Conservation (phyloP, 2,329 filamentous ascomycete genomes). For the Diaporthe sp. region DNA sequence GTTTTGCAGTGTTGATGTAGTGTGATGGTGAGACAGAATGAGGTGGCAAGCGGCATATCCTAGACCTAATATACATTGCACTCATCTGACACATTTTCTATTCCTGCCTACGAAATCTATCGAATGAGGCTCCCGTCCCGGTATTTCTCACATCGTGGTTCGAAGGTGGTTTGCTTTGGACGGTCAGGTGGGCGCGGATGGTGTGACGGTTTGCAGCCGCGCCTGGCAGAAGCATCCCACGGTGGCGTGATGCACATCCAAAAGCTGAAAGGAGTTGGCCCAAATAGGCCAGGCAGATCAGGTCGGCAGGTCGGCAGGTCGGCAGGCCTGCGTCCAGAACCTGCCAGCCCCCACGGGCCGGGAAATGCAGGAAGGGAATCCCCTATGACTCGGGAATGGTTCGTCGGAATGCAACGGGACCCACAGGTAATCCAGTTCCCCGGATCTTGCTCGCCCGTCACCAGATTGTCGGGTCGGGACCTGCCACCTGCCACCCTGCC, state of each 20-base stretch:
- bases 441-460: conserved; percentile 37
- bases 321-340: neutral
- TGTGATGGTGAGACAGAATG: conserved; percentile 34
- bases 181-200: conserved; percentile 24
- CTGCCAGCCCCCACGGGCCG: conserved; percentile 18
- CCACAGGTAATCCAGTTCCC: conserved; percentile 23
- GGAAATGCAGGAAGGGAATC: neutral
- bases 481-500: conserved; percentile 16
- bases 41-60: conserved; percentile 17
- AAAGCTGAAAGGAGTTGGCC: neutral
- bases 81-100: neutral
- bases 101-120: neutral
- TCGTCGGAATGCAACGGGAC: neutral
- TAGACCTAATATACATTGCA: conserved; percentile 34
- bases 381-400: neutral
- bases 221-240: conserved; percentile 37
- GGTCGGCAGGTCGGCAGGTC: neutral
- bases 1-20: conserved; percentile 7
- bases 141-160: conserved; percentile 24
- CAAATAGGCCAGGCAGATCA: neutral
- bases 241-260: conserved; percentile 37
- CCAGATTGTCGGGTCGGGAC: conserved; percentile 40
- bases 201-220: conserved; percentile 29
- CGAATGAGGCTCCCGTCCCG: neutral
- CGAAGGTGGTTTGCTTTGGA: conserved; percentile 34